phyloP scores from a whole-genome alignment of 306 rosid species.

The Begonia masoniana region DNA sequence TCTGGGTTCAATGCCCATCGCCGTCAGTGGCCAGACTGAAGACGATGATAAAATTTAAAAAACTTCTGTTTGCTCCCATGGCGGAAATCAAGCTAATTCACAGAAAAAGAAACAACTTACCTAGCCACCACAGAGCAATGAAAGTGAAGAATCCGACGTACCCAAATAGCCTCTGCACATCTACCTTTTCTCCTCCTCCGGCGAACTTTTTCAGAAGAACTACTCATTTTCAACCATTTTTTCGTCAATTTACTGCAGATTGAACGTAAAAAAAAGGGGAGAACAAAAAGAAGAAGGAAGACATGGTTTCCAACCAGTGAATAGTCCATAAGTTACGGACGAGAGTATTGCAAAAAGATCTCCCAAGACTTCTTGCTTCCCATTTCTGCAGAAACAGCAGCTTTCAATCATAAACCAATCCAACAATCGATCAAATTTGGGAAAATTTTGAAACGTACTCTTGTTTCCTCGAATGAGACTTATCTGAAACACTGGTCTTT shows the following conservation, averaged over 20 bases:
- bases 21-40: conserved; percentile 20
- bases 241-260: background rate
- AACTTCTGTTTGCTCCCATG: too few relatives aligned
- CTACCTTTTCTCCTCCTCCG: conserved; percentile 20
- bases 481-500: conserved; percentile 12
- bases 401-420: too few relatives aligned
- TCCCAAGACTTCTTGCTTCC: conserved; percentile 9
- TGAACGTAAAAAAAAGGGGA: background rate
- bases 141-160: conserved; percentile 18
- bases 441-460: background rate
- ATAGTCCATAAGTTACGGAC: conserved; percentile 17
- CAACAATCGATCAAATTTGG: too few relatives aligned
- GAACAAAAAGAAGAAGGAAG: background rate
- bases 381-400: conserved; percentile 3
- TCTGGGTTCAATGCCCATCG: conserved; percentile 23
- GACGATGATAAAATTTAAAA: background rate
- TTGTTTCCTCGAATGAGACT: background rate
- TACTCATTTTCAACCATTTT: conserved; percentile 3
- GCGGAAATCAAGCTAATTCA: too few relatives aligned
- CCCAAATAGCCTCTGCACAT: conserved; percentile 18
- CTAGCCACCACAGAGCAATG: conserved; percentile 20
- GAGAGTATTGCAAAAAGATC: conserved; percentile 16
- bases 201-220: conserved; percentile 23
- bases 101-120: conserved; percentile 5
- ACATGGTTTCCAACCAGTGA: conserved; percentile 12